Conservation (phyloP, 1,284 basidiomycete genomes). For the Pyrrhoderma lamaoense region DNA sequence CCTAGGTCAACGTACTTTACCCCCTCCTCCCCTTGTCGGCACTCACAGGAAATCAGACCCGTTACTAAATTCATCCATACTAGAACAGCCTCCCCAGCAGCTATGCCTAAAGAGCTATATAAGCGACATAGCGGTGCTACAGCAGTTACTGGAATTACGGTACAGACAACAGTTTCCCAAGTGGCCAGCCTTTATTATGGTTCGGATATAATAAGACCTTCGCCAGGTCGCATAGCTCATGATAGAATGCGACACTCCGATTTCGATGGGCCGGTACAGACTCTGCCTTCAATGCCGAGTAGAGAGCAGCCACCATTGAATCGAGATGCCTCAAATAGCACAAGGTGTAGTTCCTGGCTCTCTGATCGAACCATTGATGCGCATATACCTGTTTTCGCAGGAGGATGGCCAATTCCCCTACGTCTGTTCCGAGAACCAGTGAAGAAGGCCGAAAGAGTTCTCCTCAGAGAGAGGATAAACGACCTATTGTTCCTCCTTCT, state of each 20-base stretch:
- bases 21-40: neutral
- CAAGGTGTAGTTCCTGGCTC: neutral
- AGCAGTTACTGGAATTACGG: neutral
- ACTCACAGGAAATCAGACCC: neutral
- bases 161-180: conserved; percentile 5
- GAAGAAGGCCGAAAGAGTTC: too few relatives aligned
- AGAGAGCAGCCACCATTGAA: too few relatives aligned
- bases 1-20: neutral
- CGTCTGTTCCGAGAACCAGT: neutral
- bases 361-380: conserved; percentile 5
- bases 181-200: conserved; percentile 22
- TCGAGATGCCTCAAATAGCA: neutral
- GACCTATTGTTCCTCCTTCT: too few relatives aligned
- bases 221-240: conserved; percentile 18
- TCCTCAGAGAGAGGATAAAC: too few relatives aligned
- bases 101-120: neutral
- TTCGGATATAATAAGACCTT: conserved; percentile 27
- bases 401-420: conserved; percentile 7
- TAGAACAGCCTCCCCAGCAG: neutral
- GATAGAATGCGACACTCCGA: conserved; percentile 17
- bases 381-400: neutral
- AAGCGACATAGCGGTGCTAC: neutral
- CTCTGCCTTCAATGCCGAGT: too few relatives aligned
- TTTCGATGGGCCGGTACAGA: neutral
- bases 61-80: neutral